phyloP scores from a whole-genome alignment of 2,329 filamentous ascomycete genomes.

The Polychaeton citri region DNA sequence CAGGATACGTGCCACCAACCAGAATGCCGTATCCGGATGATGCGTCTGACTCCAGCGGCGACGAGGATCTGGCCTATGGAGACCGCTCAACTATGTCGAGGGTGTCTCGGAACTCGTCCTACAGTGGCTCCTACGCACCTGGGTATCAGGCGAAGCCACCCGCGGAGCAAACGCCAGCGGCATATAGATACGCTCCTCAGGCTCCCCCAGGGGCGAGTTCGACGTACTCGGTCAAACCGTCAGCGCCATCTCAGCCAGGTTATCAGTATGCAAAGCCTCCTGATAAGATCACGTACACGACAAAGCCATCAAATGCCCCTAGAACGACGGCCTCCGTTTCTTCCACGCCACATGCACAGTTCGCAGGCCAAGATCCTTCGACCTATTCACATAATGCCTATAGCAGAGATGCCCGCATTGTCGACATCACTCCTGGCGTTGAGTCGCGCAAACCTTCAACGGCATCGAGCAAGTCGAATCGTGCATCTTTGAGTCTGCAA shows the following conservation, averaged over 20 bases:
- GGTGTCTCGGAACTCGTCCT: conserved; percentile 3
- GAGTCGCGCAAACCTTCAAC: conserved; percentile 10
- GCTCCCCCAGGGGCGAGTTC: conserved; percentile 11
- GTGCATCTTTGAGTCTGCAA: conserved; percentile 13
- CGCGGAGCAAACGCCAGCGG: conserved; percentile 5
- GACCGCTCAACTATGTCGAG: conserved; percentile 3
- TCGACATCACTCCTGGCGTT: conserved; percentile 29
- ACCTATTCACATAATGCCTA: conserved; percentile 10
- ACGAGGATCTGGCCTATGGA: conserved; percentile 21
- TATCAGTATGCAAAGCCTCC: conserved; percentile 28
- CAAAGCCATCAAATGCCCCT: conserved; percentile 16
- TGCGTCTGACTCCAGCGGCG: conserved; percentile 10
- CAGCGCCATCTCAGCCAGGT: conserved; percentile 6
- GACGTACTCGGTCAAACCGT: conserved; percentile 10
- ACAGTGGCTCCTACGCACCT: conserved; percentile 3
- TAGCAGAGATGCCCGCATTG: conserved; percentile 16
- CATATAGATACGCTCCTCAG: conserved; percentile 10
- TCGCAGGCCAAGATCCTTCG: conserved; percentile 3
- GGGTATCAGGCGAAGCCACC: conserved; percentile 6
- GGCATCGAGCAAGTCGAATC: conserved; percentile 5
- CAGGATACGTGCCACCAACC: conserved; percentile 18
- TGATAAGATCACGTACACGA: conserved; percentile 29
- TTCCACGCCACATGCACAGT: conserved; percentile 7
- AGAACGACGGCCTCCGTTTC: not conserved
- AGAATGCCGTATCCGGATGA: conserved; percentile 7